A percentile compares a stretch with the other conserved stretches of the same genome.
Evolutionary conservation across 2,329 filamentous ascomycete genomes (phyloP).

Genomic region (Cytospora mali): DNA sequence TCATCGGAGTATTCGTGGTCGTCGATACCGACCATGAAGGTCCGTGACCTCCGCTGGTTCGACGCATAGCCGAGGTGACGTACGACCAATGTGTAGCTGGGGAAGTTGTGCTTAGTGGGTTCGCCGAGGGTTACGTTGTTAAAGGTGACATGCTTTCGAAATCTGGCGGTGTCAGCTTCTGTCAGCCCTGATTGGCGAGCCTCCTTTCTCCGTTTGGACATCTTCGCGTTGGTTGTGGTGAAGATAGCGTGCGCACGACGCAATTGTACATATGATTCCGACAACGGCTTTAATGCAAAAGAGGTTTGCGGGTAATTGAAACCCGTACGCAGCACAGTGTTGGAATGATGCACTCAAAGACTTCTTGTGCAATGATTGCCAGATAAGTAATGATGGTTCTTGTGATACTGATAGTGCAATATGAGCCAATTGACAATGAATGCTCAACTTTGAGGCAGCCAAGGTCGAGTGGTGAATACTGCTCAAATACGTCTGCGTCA

Average conservation of each 20-base stretch:
- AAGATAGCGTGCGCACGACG: slow-evolving; percentile 4
- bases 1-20: slow-evolving; percentile 92
- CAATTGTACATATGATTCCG: not conserved
- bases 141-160: slow-evolving; percentile 62
- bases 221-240: slow-evolving; percentile 31
- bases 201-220: slow-evolving; percentile 34
- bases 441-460: slow-evolving; percentile 8
- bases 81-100: slow-evolving; percentile 78
- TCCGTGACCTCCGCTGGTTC: slow-evolving; percentile 72
- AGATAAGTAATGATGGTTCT: slow-evolving; percentile 1
- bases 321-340: not conserved
- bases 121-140: slow-evolving; percentile 62
- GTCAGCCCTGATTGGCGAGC: slow-evolving; percentile 42
- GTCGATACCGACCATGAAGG: slow-evolving; percentile 88
- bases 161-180: slow-evolving; percentile 48
- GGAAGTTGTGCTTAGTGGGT: slow-evolving; percentile 60
- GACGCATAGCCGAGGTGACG: slow-evolving; percentile 86
- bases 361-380: not conserved
- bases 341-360: not conserved
- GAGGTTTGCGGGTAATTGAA: not conserved
- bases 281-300: not conserved
- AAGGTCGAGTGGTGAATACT: slow-evolving; percentile 5
- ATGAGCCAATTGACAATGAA: not conserved
- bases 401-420: slow-evolving; percentile 5
- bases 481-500: not conserved